Percentiles rank a stretch among this genome's conserved stretches.
phyloP scores from a whole-genome alignment of 306 rosid genomes.

The Spatholobus suberectus region DNA sequence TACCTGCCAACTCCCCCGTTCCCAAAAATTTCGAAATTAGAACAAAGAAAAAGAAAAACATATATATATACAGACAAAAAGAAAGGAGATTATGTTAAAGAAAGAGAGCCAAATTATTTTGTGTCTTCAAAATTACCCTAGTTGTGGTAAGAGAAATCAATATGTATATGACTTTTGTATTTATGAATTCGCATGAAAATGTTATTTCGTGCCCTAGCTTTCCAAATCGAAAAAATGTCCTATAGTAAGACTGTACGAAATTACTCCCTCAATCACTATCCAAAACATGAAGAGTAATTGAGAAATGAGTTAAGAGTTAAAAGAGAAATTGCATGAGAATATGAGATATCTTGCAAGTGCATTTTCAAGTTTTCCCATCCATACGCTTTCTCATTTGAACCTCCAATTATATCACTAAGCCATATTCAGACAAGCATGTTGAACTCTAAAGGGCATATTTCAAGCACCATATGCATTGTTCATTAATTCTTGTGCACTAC shows the following conservation, averaged over 20 bases:
- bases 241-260: too few relatives aligned
- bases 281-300: not conserved
- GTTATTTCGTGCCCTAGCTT: not conserved
- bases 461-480: not conserved
- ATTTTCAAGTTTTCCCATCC: not conserved
- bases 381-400: not conserved
- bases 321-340: too few relatives aligned
- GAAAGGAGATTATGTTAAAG: not conserved
- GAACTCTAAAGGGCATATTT: not conserved
- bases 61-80: not conserved
- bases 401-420: not conserved
- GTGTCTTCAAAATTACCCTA: not conserved
- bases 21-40: not conserved
- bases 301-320: not conserved
- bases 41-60: not conserved
- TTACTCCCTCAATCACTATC: too few relatives aligned
- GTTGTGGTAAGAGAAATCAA: not conserved
- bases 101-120: not conserved
- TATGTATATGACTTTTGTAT: not conserved
- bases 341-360: not conserved
- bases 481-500: not conserved
- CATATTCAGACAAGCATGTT: not conserved
- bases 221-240: not conserved
- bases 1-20: constrained; percentile 23
- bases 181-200: not conserved